Evolutionary conservation across 768 basidiomycete genomes (phyloP).

Genomic region (Clitopilus passeckerianus): DNA sequence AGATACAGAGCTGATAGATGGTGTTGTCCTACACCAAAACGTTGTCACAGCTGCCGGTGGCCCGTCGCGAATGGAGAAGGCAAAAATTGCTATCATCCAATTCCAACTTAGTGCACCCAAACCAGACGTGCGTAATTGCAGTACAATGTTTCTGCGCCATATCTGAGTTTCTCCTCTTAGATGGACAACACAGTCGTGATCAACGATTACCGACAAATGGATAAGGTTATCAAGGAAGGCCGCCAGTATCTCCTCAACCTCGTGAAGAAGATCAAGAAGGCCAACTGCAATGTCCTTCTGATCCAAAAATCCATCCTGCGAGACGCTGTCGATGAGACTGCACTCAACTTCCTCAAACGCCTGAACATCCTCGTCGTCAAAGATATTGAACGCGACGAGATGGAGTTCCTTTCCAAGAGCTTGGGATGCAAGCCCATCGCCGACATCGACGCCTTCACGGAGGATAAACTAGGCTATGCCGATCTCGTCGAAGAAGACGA

Average conservation of each 20-base stretch:
- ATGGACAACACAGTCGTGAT: slow-evolving; percentile 99
- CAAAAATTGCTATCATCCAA: slow-evolving; percentile 96
- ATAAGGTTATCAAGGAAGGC: slow-evolving; percentile 99
- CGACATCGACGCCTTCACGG: slow-evolving; percentile 95
- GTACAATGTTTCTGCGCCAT: too few species aligned
- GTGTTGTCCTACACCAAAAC: slow-evolving; percentile 96
- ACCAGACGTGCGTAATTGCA: slow-evolving; percentile 64
- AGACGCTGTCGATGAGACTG: slow-evolving; percentile 97
- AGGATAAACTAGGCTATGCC: slow-evolving; percentile 96
- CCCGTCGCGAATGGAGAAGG: slow-evolving; percentile 93
- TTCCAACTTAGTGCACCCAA: slow-evolving; percentile 98
- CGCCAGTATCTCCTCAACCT: slow-evolving; percentile 96
- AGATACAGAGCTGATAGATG: slow-evolving; percentile 95
- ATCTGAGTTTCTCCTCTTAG: slow-evolving; percentile 30
- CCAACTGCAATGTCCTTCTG: slow-evolving; percentile 98
- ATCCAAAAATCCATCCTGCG: slow-evolving; percentile 99
- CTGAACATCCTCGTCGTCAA: slow-evolving; percentile 96
- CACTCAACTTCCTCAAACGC: slow-evolving; percentile 95
- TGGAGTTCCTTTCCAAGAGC: slow-evolving; percentile 93
- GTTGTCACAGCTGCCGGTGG: slow-evolving; percentile 89
- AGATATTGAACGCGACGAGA: slow-evolving; percentile 98
- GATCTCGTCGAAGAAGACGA: slow-evolving; percentile 91
- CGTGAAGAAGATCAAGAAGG: slow-evolving; percentile 99
- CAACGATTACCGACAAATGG: slow-evolving; percentile 99
- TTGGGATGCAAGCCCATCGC: slow-evolving; percentile 94